Evolutionary conservation across 1,139 yeast species (phyloP).

Genomic region (Pichia sp.): DNA sequence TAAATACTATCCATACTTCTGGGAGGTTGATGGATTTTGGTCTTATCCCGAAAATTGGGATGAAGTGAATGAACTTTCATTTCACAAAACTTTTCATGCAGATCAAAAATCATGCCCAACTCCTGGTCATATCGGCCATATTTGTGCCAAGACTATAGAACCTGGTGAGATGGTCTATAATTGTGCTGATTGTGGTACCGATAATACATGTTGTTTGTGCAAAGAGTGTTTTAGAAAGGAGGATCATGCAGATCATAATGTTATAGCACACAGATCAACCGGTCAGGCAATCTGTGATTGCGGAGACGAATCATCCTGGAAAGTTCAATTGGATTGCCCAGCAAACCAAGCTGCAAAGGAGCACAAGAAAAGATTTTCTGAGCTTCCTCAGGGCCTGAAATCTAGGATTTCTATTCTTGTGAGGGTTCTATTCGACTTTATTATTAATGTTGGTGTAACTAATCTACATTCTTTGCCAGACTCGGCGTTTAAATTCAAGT

Average conservation of each 20-base stretch:
- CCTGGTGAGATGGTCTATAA: constrained; percentile 58
- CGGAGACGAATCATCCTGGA: constrained; percentile 85
- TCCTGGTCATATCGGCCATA: constrained; percentile 37
- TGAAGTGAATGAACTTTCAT: constrained; percentile 8
- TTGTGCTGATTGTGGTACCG: constrained; percentile 63
- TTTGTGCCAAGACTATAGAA: constrained; percentile 56
- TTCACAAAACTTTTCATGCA: constrained; percentile 17
- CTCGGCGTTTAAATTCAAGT: not conserved
- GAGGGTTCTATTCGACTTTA: constrained; percentile 35
- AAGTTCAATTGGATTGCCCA: constrained; percentile 43
- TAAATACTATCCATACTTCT: constrained; percentile 8
- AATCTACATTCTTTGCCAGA: constrained; percentile 14
- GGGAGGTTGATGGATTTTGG: constrained; percentile 15
- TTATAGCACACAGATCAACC: constrained; percentile 41
- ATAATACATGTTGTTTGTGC: constrained; percentile 69
- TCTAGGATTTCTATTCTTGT: constrained; percentile 28
- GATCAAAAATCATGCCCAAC: constrained; percentile 12
- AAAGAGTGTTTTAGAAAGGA: constrained; percentile 57
- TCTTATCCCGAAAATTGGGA: constrained; percentile 19
- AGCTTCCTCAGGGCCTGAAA: constrained; percentile 15
- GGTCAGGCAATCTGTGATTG: constrained; percentile 78
- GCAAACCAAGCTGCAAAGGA: constrained; percentile 16
- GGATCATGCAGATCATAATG: constrained; percentile 60
- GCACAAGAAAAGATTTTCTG: constrained; percentile 1
- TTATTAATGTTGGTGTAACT: constrained; percentile 33